Percentiles rank a stretch among this genome's conserved stretches.
Conservation (phyloP, 495 filamentous ascomycete species). For the Podospora sp. region DNA sequence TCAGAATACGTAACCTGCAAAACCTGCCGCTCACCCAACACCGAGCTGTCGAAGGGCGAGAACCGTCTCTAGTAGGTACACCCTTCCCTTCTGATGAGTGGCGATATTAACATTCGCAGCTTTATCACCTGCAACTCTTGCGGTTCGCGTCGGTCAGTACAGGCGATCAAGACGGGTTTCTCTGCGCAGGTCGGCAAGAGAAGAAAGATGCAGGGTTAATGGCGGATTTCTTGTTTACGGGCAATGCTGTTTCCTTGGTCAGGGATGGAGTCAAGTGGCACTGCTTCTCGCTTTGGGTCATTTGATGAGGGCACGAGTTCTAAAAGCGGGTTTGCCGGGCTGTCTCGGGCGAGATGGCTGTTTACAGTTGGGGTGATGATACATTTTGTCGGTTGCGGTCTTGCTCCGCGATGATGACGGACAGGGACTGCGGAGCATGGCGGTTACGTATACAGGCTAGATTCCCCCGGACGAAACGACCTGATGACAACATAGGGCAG, state of each 20-base stretch:
- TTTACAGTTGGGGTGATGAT: not conserved
- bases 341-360: not conserved
- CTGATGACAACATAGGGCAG: not conserved
- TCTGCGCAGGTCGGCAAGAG: slow-evolving; percentile 96
- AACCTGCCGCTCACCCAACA: slow-evolving; percentile 92
- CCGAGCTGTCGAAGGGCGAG: slow-evolving; percentile 96
- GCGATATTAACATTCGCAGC: slow-evolving; percentile 23
- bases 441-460: not conserved
- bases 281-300: slow-evolving; percentile 18
- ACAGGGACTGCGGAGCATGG: not conserved
- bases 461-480: not conserved
- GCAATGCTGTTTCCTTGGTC: slow-evolving; percentile 4
- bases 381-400: not conserved
- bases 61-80: slow-evolving; percentile 68
- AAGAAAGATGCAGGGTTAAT: slow-evolving; percentile 59
- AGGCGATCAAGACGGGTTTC: slow-evolving; percentile 99
- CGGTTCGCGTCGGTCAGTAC: slow-evolving; percentile 85
- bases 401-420: not conserved
- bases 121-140: slow-evolving; percentile 68
- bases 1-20: slow-evolving; percentile 98
- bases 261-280: slow-evolving; percentile 26
- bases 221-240: slow-evolving; percentile 18
- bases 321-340: not conserved
- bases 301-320: slow-evolving; percentile 10
- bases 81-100: slow-evolving; percentile 56